Conservation (phyloP, 345 rosid species). For the Camelina sativa region DNA sequence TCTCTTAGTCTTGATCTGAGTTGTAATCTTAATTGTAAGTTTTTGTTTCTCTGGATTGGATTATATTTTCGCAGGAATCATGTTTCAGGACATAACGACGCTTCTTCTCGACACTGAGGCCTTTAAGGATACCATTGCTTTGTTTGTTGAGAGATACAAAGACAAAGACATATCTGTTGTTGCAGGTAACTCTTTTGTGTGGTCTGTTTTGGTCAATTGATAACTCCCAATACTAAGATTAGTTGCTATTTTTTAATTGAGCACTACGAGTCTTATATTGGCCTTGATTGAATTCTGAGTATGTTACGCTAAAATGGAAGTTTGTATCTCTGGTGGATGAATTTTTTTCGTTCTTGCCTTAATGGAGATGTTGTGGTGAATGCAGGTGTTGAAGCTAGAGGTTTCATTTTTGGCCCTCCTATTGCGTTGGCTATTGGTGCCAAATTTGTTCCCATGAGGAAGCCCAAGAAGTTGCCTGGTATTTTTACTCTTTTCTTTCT, state of each 20-base stretch:
- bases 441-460: constrained; percentile 97
- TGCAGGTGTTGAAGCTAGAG: constrained; percentile 96
- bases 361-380: constrained; percentile 9
- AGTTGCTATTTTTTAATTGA: neutral
- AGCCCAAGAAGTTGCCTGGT: constrained; percentile 98
- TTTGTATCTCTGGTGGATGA: neutral
- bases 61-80: constrained; percentile 58
- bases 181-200: constrained; percentile 55
- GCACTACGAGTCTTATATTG: neutral
- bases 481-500: neutral
- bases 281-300: neutral
- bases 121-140: constrained; percentile 74
- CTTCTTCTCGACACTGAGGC: constrained; percentile 74
- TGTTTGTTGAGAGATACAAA: constrained; percentile 83
- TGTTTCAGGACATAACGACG: constrained; percentile 90
- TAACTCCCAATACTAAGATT: too few relatives aligned
- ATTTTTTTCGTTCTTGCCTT: neutral
- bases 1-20: constrained; percentile 12
- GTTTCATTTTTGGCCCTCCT: constrained; percentile 99
- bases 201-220: too few relatives aligned
- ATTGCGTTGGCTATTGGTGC: constrained; percentile 99
- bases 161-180: constrained; percentile 71
- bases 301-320: neutral
- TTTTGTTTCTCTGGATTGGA: constrained; percentile 7
- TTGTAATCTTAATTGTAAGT: neutral